Evolutionary conservation across 176 grass and related monocot genomes (phyloP).

Genomic region (Puya raimondii): DNA sequence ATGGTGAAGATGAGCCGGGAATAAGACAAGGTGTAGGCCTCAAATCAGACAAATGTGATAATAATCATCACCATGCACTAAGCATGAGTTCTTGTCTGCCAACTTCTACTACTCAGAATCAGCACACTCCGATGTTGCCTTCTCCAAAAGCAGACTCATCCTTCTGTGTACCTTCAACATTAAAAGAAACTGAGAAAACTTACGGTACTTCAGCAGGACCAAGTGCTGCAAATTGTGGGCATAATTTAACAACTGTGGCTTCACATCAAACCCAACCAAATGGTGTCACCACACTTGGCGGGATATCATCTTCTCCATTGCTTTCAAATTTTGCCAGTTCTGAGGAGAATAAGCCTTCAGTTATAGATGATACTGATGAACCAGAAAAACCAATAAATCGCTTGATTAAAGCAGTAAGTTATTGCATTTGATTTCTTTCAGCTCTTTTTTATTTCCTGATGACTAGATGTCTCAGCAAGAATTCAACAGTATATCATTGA

Average conservation of each 20-base stretch:
- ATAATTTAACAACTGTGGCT: neutral
- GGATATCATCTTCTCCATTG: slow-evolving; percentile 13
- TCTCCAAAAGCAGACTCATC: too few species aligned
- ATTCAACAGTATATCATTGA: too few species aligned
- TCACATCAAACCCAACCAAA: neutral
- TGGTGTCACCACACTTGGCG: neutral
- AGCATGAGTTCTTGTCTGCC: neutral
- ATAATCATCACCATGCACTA: neutral
- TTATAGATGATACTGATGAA: neutral
- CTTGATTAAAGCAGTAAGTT: neutral
- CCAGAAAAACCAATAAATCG: neutral
- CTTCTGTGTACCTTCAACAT: too few species aligned
- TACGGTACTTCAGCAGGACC: too few species aligned
- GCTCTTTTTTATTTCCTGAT: too few species aligned
- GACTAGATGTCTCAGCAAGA: too few species aligned
- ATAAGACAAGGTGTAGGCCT: too few species aligned
- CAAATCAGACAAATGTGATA: neutral
- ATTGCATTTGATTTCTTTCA: too few species aligned
- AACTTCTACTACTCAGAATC: neutral
- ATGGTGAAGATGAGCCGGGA: too few species aligned
- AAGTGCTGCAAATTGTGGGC: too few species aligned
- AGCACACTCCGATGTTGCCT: too few species aligned
- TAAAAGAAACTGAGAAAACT: too few species aligned
- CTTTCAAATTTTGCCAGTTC: neutral
- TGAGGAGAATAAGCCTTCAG: neutral